Base-by-base conservation (phyloP, 2,329 filamentous ascomycete species). In the Trichoderma sp. region DNA sequence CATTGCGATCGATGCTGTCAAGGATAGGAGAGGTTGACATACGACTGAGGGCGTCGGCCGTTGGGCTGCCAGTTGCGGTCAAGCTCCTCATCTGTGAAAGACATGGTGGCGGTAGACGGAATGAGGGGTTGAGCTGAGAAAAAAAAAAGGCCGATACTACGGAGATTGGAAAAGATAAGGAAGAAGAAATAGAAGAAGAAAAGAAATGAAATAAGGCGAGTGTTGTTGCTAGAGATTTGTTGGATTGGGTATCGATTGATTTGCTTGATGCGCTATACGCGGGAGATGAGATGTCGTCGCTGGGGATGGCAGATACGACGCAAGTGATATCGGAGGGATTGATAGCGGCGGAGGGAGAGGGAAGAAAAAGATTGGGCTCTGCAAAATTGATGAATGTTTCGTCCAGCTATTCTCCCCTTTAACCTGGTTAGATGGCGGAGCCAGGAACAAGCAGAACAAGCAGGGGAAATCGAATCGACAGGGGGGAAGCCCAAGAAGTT, bases 11-110 rank as follows among this genome's bases (percentile, higher is more conserved):
- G 66, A 69, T 58, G 32, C 24, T n/a, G 57, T 26, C n/a, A 56
- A 30, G 18, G 7, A 24, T 24, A n/a, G 34, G 74, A 30, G 57
- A 43, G 74, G 72, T 74, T 74, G 71, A 89, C 93, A 82, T 86
- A 96, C 93, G 93, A 96, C 84, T 95, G 92, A 75, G 93, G 93
- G 75, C 93, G 92, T 78, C 87, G 87, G 79, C 88, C 89, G 80
- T 85, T 95, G 76, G 93, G 92, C 88, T 94, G 90, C 92, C 92
- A 95, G 83, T 93, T 90, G 79, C 88, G 88, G 80, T 93, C 90
- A 79, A 92, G 87, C 80, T 93, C 91, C 75, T 88, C 87, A 84
- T 93, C 91, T 75, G 90, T 86, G 77, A 82, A 78, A 74, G 77
- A 80, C 76, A 76, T 77, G 67, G 71, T 73, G 62, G 57, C 62